Evolutionary conservation across 805 yeast genomes (phyloP), one percentile per base, ranked within the genome.

Genomic region (Wickerhamomyces canadensis): DNA sequence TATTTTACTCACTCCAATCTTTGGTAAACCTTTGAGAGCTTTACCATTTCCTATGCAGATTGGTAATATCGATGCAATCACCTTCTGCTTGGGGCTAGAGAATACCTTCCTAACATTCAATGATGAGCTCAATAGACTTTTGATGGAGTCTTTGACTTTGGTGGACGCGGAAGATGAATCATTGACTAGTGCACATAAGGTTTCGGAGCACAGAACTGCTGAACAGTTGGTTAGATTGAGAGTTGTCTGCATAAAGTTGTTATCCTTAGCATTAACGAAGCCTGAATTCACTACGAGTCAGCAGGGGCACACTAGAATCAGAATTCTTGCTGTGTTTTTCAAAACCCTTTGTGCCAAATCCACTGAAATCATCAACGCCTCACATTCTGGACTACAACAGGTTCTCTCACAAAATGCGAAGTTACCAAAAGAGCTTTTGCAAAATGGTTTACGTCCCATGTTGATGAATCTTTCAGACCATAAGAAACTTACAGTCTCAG

Each of bases 81-180:
- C 95, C 0, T 94, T 80, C 59, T 91, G 97, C 54, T 64, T 93
- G 40, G 78, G 82, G 1, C 67, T 91, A 34, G 93, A 86, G 11
- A 74, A 83, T 44, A 72, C 96, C 0, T 88, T 91, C 48, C 64
- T 91, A 46, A 80, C 81, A 9, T 91, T 87, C 56, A 85, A 84
- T 48, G 98, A 93, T 38, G 98, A 94, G 54, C 63, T 93, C 41
- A 84, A 81, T 41, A 67, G 99, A 36, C 65, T 94, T 38, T 63
- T 93, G 9, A 75, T 85, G 40, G 99, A 93, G 56, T 96, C 97
- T 0, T 68, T 91, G 38, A 96, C 96, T 0, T 65, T 93, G 34
- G 97, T 93, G 7, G 98, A 93, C 62, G 98, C 98, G 0, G 98
- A 93, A 40, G 99, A 93, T 58, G 97, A 91, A 51, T 85, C 96